Evolutionary conservation across 2,329 filamentous ascomycete genomes (phyloP).

Genomic region (Pyrenophora seminiperda): DNA sequence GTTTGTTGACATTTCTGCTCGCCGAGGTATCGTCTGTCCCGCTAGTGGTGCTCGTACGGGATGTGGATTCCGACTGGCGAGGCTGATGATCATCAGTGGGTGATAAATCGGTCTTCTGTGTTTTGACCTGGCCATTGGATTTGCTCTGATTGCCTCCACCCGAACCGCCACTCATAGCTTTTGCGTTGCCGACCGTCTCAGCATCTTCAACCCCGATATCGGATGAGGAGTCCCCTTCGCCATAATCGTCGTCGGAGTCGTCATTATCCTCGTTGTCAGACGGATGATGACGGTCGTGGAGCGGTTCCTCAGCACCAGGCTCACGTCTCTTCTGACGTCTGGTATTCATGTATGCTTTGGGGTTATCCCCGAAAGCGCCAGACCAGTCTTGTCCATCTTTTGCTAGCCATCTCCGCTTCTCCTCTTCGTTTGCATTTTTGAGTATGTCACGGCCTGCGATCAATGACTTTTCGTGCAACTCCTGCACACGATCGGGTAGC

Average conservation of each 20-base stretch:
- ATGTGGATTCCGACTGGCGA: slow-evolving; percentile 35
- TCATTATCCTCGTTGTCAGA: slow-evolving; percentile 50
- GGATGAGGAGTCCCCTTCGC: slow-evolving; percentile 46
- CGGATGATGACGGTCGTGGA: slow-evolving; percentile 58
- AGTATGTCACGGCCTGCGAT: slow-evolving; percentile 81
- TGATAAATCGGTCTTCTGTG: slow-evolving; percentile 38
- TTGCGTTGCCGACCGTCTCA: slow-evolving; percentile 33
- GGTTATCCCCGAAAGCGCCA: slow-evolving; percentile 81
- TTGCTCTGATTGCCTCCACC: slow-evolving; percentile 20
- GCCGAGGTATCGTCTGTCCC: slow-evolving; percentile 26
- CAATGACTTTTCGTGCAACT: slow-evolving; percentile 81
- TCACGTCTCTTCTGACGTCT: slow-evolving; percentile 61
- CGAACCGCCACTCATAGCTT: slow-evolving; percentile 29
- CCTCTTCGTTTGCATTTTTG: slow-evolving; percentile 70
- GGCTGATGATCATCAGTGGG: slow-evolving; percentile 22
- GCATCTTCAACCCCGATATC: slow-evolving; percentile 67
- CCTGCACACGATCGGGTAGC: slow-evolving; percentile 72
- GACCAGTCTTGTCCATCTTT: slow-evolving; percentile 86
- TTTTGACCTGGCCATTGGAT: slow-evolving; percentile 27
- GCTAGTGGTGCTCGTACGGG: slow-evolving; percentile 34
- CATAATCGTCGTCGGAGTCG: slow-evolving; percentile 49
- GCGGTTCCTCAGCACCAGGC: slow-evolving; percentile 58
- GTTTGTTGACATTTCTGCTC: slow-evolving; percentile 65
- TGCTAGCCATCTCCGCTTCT: slow-evolving; percentile 77
- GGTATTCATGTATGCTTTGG: slow-evolving; percentile 62